Evolutionary conservation across 2,329 filamentous ascomycete species (phyloP).

Genomic region (Phyllosticta citrichinensis): DNA sequence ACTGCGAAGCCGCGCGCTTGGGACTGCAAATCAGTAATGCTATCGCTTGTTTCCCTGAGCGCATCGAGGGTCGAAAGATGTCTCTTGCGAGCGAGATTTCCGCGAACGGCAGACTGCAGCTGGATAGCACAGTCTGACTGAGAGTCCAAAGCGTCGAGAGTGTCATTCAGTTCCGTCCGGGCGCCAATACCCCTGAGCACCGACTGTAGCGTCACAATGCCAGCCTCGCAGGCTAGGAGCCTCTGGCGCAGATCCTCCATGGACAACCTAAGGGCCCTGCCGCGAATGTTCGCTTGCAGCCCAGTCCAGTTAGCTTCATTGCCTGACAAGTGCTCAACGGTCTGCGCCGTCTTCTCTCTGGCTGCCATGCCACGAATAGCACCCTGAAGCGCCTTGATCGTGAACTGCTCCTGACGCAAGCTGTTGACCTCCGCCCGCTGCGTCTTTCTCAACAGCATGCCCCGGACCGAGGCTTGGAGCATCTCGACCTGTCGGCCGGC

Average conservation of each 20-base stretch:
- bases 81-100: slow-evolving; percentile 34
- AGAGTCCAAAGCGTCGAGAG: slow-evolving; percentile 24
- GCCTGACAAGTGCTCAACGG: slow-evolving; percentile 32
- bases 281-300: slow-evolving; percentile 22
- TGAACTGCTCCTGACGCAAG: slow-evolving; percentile 28
- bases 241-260: slow-evolving; percentile 1
- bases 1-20: slow-evolving; percentile 55
- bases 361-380: slow-evolving; percentile 45
- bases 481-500: slow-evolving; percentile 16
- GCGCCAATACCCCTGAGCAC: slow-evolving; percentile 16
- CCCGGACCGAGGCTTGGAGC: slow-evolving; percentile 34
- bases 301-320: slow-evolving; percentile 30
- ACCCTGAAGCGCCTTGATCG: slow-evolving; percentile 52
- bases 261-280: background rate
- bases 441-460: slow-evolving; percentile 30
- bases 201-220: background rate
- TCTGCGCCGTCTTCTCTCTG: slow-evolving; percentile 30
- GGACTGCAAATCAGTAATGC: slow-evolving; percentile 56
- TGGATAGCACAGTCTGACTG: slow-evolving; percentile 35
- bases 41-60: slow-evolving; percentile 47
- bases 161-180: slow-evolving; percentile 12
- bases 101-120: slow-evolving; percentile 45
- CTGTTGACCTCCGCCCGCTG: slow-evolving; percentile 24
- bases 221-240: background rate
- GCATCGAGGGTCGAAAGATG: slow-evolving; percentile 37